Conservation (phyloP, 176 grass and related monocot genomes). For the Cenchrus fungigraminus region DNA sequence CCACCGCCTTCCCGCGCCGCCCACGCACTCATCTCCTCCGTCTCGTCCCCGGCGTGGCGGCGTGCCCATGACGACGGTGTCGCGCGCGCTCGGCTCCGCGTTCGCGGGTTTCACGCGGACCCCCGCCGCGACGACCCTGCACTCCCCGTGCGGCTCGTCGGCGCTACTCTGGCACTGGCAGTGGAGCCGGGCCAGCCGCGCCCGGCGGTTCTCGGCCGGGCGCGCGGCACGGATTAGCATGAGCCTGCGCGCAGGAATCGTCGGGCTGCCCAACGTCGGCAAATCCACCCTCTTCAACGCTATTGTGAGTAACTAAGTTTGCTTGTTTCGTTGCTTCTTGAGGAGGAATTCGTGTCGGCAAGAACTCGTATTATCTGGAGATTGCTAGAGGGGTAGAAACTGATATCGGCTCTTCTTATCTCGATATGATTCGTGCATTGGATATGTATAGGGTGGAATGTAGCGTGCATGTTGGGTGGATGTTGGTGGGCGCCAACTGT, state of each 20-base stretch:
- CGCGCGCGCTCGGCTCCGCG: slow-evolving; percentile 63
- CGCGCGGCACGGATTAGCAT: slow-evolving; percentile 77
- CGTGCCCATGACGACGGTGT: slow-evolving; percentile 59
- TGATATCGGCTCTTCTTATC: neutral
- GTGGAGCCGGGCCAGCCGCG: slow-evolving; percentile 44
- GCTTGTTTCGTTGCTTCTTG: neutral
- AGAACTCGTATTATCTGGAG: neutral
- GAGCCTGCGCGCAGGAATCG: slow-evolving; percentile 92
- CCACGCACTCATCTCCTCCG: neutral
- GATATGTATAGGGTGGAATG: neutral
- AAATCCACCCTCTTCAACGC: slow-evolving; percentile 99
- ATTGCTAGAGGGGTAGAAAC: neutral
- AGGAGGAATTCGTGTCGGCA: neutral
- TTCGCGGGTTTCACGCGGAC: slow-evolving; percentile 57
- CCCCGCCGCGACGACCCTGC: slow-evolving; percentile 34
- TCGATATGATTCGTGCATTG: neutral
- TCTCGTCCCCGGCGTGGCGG: neutral
- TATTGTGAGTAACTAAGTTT: slow-evolving; percentile 60
- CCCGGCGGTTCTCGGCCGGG: slow-evolving; percentile 60
- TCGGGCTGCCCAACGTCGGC: slow-evolving; percentile 97
- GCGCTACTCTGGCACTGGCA: slow-evolving; percentile 63
- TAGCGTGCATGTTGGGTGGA: neutral
- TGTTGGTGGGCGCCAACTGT: slow-evolving; percentile 16
- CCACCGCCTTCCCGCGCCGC: slow-evolving; percentile 25
- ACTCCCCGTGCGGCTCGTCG: slow-evolving; percentile 50